These are phyloP conservation scores for Psidium friedrichsthalianum DNA, from an alignment of 345 rosid species.

Conservation along the genomic window DNA sequence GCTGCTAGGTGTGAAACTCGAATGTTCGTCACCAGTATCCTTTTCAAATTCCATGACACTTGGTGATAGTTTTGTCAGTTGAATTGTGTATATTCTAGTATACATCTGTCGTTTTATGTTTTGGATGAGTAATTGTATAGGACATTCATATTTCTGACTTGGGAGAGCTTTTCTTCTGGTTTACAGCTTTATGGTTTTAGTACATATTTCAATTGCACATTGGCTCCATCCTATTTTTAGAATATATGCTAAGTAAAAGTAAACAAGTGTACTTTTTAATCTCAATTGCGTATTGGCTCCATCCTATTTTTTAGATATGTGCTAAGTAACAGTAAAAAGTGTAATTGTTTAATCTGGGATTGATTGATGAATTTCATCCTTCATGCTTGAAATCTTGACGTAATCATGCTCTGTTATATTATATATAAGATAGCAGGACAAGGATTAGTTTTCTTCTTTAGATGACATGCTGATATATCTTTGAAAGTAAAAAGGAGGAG, in stretches of 20 bases:
- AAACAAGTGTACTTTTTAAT: background rate
- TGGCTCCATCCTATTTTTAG: background rate
- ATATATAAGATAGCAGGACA: background rate
- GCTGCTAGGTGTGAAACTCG: constrained; percentile 39
- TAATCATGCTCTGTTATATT: background rate
- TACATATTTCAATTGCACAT: background rate
- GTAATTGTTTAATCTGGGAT: background rate
- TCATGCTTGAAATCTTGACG: background rate
- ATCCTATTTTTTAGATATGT: background rate
- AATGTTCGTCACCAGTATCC: constrained; percentile 61
- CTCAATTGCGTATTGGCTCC: background rate
- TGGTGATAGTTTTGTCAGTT: background rate
- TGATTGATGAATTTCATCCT: background rate
- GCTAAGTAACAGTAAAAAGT: background rate
- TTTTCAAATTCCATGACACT: background rate
- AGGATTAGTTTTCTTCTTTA: background rate
- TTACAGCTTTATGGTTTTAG: background rate
- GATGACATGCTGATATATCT: background rate
- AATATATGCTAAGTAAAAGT: background rate
- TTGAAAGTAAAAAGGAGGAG: background rate
- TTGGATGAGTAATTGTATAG: background rate
- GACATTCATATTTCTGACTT: background rate
- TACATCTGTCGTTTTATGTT: background rate
- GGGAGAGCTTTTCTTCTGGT: background rate
- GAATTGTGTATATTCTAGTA: background rate